Evolutionary conservation across 768 basidiomycete genomes (phyloP), one percentile per base, ranked within the genome.

Genomic region (Cyathus striatus): DNA sequence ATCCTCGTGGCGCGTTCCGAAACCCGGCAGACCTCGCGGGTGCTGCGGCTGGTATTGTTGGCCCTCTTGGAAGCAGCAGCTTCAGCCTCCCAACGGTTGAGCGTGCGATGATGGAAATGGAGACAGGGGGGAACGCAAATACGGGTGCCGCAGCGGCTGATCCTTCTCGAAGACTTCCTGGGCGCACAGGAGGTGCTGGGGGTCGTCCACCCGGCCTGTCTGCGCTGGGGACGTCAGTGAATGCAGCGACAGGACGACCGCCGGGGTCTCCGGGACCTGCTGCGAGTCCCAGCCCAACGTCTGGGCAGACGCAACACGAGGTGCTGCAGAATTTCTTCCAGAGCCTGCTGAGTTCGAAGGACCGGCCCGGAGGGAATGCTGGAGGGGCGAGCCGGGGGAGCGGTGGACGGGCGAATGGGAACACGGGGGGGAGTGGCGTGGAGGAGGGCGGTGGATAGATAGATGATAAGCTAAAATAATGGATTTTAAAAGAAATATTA

Each of bases 251-350:
- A n/a, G 65, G 43, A 36, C 58, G 69, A 21, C 54, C 63, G 5
- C 69, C 75, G 3, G 49, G 65, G 12, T 68, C 75, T 20, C 72
- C 76, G 13, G 55, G 62, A 12, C 38, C 54, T n/a, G 26, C 42
- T 27, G 43, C 45, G 23, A 47, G 55, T 1, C 51, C 59, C 25
- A 60, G 56, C 27, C 58, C 64, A 26, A 53, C 55, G 26, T 49
- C 54, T 21, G 78, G 73, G n/a, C 83, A 79, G 63, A 76, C 76
- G 27, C 85, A 89, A 45, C 87, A 90, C 55, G 86, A 90, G 58
- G 86, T 90, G 14, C 59, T 92, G 48, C 86, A 90, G 53, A 85
- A 85, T 58, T 92, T 92, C 72, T 92, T 92, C 79, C 79, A 89
- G 62, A 86, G 82, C 45, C 59, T 91, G 56, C 62, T 92, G 48